Percentiles rank a stretch among this genome's conserved stretches.
phyloP scores from a whole-genome alignment of 2,329 filamentous ascomycete species.

The Trichoderma sp. region DNA sequence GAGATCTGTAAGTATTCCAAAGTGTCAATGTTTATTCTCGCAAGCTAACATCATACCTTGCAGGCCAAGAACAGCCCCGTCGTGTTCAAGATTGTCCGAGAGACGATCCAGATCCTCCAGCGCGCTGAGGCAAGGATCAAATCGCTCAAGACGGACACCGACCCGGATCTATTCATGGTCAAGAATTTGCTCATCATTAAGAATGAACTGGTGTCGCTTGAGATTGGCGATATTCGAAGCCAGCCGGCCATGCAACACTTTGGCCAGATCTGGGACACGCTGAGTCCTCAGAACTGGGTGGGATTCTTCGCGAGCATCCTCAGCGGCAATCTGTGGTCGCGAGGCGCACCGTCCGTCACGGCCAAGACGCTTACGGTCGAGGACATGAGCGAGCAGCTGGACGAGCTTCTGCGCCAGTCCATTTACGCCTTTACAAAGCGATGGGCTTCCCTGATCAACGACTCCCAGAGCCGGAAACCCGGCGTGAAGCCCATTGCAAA shows the following conservation, averaged over 20 bases:
- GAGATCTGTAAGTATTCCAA: conserved; percentile 54
- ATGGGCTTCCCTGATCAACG: conserved; percentile 57
- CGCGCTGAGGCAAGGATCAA: conserved; percentile 73
- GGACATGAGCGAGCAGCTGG: conserved; percentile 66
- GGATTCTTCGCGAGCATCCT: conserved; percentile 62
- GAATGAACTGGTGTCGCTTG: conserved; percentile 92
- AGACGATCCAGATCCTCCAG: conserved; percentile 82
- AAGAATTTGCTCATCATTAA: conserved; percentile 94
- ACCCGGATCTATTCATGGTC: conserved; percentile 89
- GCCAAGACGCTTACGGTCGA: conserved; percentile 50
- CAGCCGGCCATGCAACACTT: conserved; percentile 62
- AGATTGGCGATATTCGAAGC: conserved; percentile 73
- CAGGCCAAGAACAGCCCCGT: conserved; percentile 55
- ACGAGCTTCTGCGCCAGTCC: conserved; percentile 62
- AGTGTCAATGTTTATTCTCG: background rate
- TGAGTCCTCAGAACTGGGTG: conserved; percentile 60
- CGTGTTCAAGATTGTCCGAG: conserved; percentile 76
- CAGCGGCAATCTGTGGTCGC: conserved; percentile 56
- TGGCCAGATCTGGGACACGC: conserved; percentile 64
- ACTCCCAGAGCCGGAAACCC: conserved; percentile 51
- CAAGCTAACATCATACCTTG: conserved; percentile 29
- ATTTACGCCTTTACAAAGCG: conserved; percentile 65
- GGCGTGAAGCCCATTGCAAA: conserved; percentile 55
- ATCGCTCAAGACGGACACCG: conserved; percentile 60
- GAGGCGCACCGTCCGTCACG: conserved; percentile 41